A percentile compares a stretch with the other conserved stretches of the same genome.
phyloP scores from a whole-genome alignment of 208 protist genomes.

The Histomonas meleagridis region DNA sequence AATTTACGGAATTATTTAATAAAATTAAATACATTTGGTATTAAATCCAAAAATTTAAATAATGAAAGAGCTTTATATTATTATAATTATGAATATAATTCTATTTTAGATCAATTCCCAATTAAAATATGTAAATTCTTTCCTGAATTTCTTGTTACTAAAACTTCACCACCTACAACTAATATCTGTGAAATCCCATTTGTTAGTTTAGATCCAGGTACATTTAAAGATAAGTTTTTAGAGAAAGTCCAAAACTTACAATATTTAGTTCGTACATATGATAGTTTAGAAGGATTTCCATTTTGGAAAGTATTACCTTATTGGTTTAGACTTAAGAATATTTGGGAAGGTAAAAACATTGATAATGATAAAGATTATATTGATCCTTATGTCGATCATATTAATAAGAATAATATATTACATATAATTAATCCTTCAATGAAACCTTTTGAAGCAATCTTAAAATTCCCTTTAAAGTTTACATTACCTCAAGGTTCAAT shows the following conservation, averaged over 20 bases:
- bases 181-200: background rate
- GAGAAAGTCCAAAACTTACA: background rate
- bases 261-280: background rate
- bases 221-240: background rate
- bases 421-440: background rate
- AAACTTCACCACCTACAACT: background rate
- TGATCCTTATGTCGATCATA: background rate
- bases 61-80: too few species aligned
- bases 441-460: background rate
- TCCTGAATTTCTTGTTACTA: background rate
- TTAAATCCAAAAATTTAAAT: too few species aligned
- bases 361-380: background rate
- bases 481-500: background rate
- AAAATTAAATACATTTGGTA: too few species aligned
- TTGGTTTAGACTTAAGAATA: background rate
- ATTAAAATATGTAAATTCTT: too few species aligned
- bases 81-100: too few species aligned
- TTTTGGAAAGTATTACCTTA: slow-evolving; percentile 15
- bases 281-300: background rate
- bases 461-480: background rate
- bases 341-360: background rate
- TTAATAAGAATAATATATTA: background rate
- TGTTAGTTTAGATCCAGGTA: background rate
- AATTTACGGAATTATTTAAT: too few species aligned
- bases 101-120: too few species aligned